A percentile compares a stretch with the other conserved stretches of the same genome.
These are phyloP conservation scores for Dimocarpus longan DNA, from an alignment of 345 rosid genomes.

Conservation along the genomic window DNA sequence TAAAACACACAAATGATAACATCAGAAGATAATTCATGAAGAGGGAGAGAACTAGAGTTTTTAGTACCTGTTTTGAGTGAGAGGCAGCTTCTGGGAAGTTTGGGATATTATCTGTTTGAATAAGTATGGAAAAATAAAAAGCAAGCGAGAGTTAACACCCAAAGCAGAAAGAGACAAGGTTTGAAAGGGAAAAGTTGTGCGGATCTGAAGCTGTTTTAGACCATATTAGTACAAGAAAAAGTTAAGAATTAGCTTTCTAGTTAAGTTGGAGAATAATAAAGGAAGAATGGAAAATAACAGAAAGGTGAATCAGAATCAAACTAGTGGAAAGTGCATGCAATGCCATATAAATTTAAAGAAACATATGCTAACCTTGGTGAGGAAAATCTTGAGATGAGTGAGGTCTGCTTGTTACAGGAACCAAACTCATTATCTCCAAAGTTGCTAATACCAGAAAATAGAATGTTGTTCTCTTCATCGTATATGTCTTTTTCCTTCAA, in stretches of 20 bases:
- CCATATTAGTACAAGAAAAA: constrained; percentile 4
- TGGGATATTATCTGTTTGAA: constrained; percentile 1
- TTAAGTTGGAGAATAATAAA: background rate
- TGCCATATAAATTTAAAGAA: background rate
- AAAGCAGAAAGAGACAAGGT: background rate
- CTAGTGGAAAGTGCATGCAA: background rate
- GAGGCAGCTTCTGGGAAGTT: background rate
- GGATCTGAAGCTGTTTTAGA: background rate
- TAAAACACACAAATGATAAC: background rate
- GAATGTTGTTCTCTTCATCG: constrained; percentile 24
- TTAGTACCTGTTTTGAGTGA: constrained; percentile 17
- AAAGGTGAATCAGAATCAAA: background rate
- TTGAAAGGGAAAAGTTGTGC: background rate
- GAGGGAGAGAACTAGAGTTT: background rate
- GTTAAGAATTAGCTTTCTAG: background rate
- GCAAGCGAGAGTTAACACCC: background rate
- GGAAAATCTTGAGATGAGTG: background rate
- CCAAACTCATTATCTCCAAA: constrained; percentile 20
- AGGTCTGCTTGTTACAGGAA: constrained; percentile 21
- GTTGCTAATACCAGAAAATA: constrained; percentile 16
- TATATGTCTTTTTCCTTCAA: background rate
- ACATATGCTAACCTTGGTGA: constrained; percentile 16
- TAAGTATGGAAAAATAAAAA: background rate
- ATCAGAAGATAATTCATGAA: background rate
- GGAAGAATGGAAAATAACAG: background rate